phyloP scores from a whole-genome alignment of 257 asterid genomes.

The Nicotiana otophora region DNA sequence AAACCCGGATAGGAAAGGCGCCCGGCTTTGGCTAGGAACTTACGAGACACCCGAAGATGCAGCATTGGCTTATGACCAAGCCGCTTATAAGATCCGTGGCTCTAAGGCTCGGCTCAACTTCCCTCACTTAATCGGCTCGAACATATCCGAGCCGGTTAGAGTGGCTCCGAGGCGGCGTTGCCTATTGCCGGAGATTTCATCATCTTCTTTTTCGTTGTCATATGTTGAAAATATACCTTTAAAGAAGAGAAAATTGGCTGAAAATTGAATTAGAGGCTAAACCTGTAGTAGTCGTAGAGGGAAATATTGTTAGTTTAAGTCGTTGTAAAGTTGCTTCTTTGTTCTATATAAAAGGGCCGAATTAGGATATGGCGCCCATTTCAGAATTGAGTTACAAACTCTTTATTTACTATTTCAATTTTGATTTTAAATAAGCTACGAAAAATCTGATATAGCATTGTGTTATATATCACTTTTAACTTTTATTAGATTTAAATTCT shows the following conservation, averaged over 20 bases:
- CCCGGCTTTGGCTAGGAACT: slow-evolving; percentile 49
- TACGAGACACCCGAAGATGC: slow-evolving; percentile 56
- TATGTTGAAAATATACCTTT: background rate
- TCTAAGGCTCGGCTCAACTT: slow-evolving; percentile 40
- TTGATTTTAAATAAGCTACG: background rate
- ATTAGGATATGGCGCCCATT: background rate
- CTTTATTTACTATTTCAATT: background rate
- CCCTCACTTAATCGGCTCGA: slow-evolving; percentile 40
- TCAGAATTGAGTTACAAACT: background rate
- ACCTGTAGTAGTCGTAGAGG: background rate
- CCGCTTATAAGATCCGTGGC: slow-evolving; percentile 39
- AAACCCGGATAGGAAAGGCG: slow-evolving; percentile 35
- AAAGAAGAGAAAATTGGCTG: background rate
- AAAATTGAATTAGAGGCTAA: background rate
- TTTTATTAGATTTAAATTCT: background rate
- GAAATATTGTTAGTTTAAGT: background rate
- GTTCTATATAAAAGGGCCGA: background rate
- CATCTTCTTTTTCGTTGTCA: background rate
- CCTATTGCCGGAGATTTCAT: background rate
- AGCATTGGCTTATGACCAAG: slow-evolving; percentile 44
- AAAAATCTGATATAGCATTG: background rate
- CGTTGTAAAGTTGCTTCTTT: background rate
- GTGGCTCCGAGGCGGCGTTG: slow-evolving; percentile 17
- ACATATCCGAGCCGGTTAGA: slow-evolving; percentile 20
- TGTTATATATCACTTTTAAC: background rate